Evolutionary conservation across 2,329 filamentous ascomycete genomes (phyloP).

Genomic region (Cordyceps fumosorosea): DNA sequence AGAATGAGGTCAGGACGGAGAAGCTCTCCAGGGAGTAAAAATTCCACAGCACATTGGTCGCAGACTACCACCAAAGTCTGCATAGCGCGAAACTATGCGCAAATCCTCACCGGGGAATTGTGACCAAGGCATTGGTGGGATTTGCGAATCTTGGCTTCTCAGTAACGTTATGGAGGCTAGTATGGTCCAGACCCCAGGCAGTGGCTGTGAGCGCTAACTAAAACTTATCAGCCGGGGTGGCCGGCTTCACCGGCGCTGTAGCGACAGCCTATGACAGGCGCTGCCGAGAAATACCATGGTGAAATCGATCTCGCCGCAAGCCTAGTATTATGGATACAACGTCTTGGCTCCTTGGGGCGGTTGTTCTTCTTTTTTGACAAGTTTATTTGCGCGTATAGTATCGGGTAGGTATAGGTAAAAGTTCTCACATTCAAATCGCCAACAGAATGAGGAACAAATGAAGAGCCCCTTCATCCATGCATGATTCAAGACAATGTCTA

Average conservation of each 20-base stretch:
- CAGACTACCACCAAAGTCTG: too few species aligned
- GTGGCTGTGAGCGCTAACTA: too few species aligned
- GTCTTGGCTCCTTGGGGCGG: background rate
- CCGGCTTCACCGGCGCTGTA: background rate
- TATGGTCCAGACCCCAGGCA: background rate
- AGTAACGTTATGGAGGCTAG: background rate
- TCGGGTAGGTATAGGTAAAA: too few species aligned
- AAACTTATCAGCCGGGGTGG: too few species aligned
- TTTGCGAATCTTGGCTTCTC: background rate
- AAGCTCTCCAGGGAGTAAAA: background rate
- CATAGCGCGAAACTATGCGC: background rate
- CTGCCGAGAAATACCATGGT: background rate
- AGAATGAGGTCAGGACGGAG: background rate
- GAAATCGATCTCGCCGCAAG: background rate
- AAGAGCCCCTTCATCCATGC: too few species aligned
- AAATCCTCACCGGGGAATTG: background rate
- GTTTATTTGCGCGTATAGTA: background rate
- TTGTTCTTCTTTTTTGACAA: background rate
- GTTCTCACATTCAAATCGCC: too few species aligned
- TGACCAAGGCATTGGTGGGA: background rate
- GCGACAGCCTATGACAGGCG: background rate
- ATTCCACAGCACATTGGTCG: background rate
- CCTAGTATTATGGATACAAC: background rate
- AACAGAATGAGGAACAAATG: too few species aligned
- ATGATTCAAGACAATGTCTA: background rate